Evolutionary conservation across 1,284 basidiomycete species (phyloP), one percentile per base, ranked within the genome.

Genomic region (Puccinia triticina): DNA sequence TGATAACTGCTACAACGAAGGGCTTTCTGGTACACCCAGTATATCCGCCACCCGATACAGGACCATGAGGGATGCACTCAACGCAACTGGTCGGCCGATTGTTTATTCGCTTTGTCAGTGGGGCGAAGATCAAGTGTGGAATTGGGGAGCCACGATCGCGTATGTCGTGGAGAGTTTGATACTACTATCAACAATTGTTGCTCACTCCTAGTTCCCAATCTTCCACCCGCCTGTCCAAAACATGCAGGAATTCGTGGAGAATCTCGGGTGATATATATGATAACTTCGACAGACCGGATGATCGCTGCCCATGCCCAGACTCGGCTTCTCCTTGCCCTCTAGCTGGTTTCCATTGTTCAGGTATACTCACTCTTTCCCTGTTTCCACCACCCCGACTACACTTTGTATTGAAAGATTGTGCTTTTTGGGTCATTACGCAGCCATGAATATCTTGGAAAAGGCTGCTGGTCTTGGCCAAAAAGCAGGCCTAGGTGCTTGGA

Each of bases 51-150:
- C 87, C 40, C 87, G 89, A n/a, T 90, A 89, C 84, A 85, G 85
- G 5, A 86, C 88, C 4, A 91, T 91, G 91, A 85, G 88, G 79
- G 87, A 89, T 66, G 90, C 90, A 0, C 86, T 91, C 29, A 71
- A 71, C n/a, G 87, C 87, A 0, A 90, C 89, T 0, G 88, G 88
- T 5, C 88, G 84, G 75, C 88, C 88, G 0, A 89, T 91, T 66
- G 86, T 90, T 2, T 91, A 89, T 84, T 89, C 90, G 12, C 88
- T 90, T 40, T 91, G 90, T 77, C 89, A 90, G 85, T 91, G 90
- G 90, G 88, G 88, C 61, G 88, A 88, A 82, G 88, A 89, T 81
- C 86, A 86, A 0, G 87, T 89, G 0, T 90, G 89, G 88, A 89
- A 89, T 82, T 90, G 89, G 86, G 89, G 34, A 8, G 53, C 66